Evolutionary conservation across 2,329 filamentous ascomycete genomes (phyloP), one percentile per base, ranked within the genome.

Genomic region (Stachybotrys echinatus): DNA sequence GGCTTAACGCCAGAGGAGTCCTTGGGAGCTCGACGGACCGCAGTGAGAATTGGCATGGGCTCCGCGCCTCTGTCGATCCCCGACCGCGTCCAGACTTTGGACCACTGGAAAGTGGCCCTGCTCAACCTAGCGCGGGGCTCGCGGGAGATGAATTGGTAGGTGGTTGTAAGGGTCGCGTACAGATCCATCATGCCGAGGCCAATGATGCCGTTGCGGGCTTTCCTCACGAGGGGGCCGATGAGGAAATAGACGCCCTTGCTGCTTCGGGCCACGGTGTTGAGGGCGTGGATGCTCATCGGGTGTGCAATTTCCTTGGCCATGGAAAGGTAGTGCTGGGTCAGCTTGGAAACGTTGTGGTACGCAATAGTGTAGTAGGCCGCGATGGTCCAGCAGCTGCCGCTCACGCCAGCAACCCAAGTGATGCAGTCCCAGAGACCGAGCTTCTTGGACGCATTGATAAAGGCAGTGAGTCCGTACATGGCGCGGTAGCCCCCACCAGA

Each of bases 341-440:
- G 18, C 7, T 38, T 49, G 2, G 50, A 49, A 1, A 50, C 40
- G 3, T 58, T 55, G 17, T 56, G 55, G 0, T 57, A 47, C 0
- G 58, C 58, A 2, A 61, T 55, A 2, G 58, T 61, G 5, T 61
- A 61, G 19, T 61, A 61, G 0, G 55, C 55, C 1, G 54, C 56
- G 1, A 61, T 12, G 0, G 58, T 58, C 58, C 58, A 61, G 18
- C 58, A 61, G 14, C 56, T 61, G 2, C 58, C 58, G 3, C 58
- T 61, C 0, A 61, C 58, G 1, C 56, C 58, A 0, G 58, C 54
- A 2, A 48, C 52, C 58, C 58, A 61, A 0, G 53, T 58, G 0
- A 59, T 54, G 2, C 58, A 61, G 5, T 59, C 58, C 58, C 58
- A 61, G 0, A 61, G 2, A 0, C 49, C 40, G 2, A 49, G 27